Evolutionary conservation across 371 early-diverging fungal species (phyloP), one percentile per base, ranked within the genome.

Genomic region (Mortierella sp.): DNA sequence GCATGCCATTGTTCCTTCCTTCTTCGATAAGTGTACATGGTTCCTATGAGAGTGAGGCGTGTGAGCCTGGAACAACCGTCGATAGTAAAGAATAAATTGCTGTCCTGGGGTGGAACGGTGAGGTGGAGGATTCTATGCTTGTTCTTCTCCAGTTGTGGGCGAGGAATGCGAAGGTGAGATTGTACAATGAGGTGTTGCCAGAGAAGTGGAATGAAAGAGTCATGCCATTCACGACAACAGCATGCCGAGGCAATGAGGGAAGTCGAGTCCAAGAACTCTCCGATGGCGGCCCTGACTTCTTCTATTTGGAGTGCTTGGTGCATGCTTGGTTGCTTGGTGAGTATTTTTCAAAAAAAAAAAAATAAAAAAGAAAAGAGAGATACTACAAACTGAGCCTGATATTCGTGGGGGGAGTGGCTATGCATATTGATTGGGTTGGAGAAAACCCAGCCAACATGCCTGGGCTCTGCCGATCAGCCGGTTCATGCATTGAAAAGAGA

Each of bases 121-220:
- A 68, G 39, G 22, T 49, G 39, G 11, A 43, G 55, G 51, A 68
- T 51, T 18, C 45, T 28, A 24, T 68, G 51, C 24, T 68, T 59
- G 68, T 59, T 43, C 47, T 47, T 20, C 10, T 35, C 11, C 35
- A 68, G 61, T 22, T n/a, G 39, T n/a, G 2, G 16, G 35, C 58
- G 24, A 26, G 40, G 28, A 14, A 30, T 24, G 24, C 18, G 60
- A 49, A 14, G n/a, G 61, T 20, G 16, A 28, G 5, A 45, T 8
- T 4, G 45, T 14, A 57, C 35, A 18, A 4, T 10, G 20, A 52
- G 55, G 43, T 51, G 54, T 3, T 43, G 69, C 64, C 62, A 63
- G 57, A 70, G 2, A 43, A 55, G 45, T 24, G 26, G 64, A 51
- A 47, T 54, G 58, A 68, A 68, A 14, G 68, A 59, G 20, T 43